Percentiles rank a stretch among this genome's conserved stretches.
Evolutionary conservation across 139 green algal genomes (phyloP).

Genomic region (Coelastrella sp.): DNA sequence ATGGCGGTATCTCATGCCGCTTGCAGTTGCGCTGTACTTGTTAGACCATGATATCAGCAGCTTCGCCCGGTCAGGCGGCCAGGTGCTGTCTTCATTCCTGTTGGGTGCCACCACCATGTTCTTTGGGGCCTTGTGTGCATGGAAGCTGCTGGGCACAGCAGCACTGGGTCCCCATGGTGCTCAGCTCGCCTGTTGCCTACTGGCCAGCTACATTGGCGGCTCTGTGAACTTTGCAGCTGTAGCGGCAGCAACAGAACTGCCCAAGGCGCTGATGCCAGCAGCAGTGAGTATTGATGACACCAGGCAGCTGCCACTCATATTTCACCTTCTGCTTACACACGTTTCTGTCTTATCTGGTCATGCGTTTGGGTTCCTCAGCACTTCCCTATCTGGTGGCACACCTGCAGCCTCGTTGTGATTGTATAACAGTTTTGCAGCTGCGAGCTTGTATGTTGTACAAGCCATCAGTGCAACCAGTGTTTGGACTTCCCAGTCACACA

Average conservation of each 20-base stretch:
- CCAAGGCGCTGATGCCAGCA: not conserved
- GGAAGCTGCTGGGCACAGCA: conserved; percentile 48
- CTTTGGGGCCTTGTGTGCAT: conserved; percentile 66
- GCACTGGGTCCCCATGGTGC: conserved; percentile 38
- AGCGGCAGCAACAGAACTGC: conserved; percentile 50
- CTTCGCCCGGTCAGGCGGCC: conserved; percentile 55
- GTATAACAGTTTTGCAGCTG: too few species aligned
- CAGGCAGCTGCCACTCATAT: too few species aligned
- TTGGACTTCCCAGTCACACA: too few species aligned
- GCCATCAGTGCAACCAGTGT: too few species aligned
- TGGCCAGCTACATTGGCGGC: conserved; percentile 85
- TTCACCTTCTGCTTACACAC: too few species aligned
- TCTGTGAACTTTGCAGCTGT: conserved; percentile 86
- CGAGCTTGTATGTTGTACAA: too few species aligned
- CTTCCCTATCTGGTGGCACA: too few species aligned
- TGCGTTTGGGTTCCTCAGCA: too few species aligned
- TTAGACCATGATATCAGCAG: conserved; percentile 72
- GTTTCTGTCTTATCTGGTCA: too few species aligned
- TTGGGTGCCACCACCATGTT: conserved; percentile 69
- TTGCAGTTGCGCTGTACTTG: conserved; percentile 73
- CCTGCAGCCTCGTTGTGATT: too few species aligned
- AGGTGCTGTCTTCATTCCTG: conserved; percentile 68
- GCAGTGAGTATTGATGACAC: conserved; percentile 7
- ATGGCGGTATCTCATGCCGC: conserved; percentile 73
- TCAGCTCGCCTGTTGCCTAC: conserved; percentile 77